These are phyloP conservation scores for Mollisiaceae sp. DNA, from an alignment of 2,329 filamentous ascomycete species.

Conservation along the genomic window DNA sequence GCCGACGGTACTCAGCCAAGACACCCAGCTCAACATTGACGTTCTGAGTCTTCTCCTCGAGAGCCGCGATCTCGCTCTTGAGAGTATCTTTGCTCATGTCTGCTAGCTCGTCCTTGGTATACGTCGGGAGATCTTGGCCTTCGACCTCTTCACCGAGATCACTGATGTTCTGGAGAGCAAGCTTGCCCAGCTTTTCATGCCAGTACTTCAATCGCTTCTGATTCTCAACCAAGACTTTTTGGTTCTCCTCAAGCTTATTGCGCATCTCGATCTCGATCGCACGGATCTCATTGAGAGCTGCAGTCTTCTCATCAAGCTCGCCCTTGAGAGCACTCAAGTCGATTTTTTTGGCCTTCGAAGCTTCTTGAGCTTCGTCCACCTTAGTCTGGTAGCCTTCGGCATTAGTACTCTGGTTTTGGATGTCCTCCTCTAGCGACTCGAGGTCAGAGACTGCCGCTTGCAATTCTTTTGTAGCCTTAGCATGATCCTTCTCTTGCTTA, in stretches of 20 bases:
- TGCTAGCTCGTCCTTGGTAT: slow-evolving; percentile 72
- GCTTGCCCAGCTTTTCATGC: slow-evolving; percentile 87
- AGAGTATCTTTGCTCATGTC: slow-evolving; percentile 70
- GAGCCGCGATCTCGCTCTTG: slow-evolving; percentile 67
- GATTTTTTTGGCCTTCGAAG: slow-evolving; percentile 77
- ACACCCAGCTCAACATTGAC: slow-evolving; percentile 88
- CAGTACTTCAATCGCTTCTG: slow-evolving; percentile 84
- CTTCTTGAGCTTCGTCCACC: slow-evolving; percentile 83
- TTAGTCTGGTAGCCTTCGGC: slow-evolving; percentile 73
- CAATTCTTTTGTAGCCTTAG: slow-evolving; percentile 80
- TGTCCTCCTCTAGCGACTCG: slow-evolving; percentile 78
- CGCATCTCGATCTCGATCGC: slow-evolving; percentile 96
- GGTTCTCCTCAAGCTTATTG: slow-evolving; percentile 95
- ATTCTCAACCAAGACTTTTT: slow-evolving; percentile 86
- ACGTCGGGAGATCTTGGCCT: slow-evolving; percentile 72
- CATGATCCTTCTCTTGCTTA: slow-evolving; percentile 85
- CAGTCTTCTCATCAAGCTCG: slow-evolving; percentile 84
- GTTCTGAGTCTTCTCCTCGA: slow-evolving; percentile 81
- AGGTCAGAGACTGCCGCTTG: slow-evolving; percentile 73
- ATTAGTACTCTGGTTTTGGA: slow-evolving; percentile 75
- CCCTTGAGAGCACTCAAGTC: slow-evolving; percentile 80
- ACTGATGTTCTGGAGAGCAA: slow-evolving; percentile 80
- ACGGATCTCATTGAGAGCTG: slow-evolving; percentile 86
- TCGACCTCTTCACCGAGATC: slow-evolving; percentile 65
- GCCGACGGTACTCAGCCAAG: slow-evolving; percentile 83